Conservation (phyloP, 192 early-diverging fungal genomes). For the Coemansia umbellata region DNA sequence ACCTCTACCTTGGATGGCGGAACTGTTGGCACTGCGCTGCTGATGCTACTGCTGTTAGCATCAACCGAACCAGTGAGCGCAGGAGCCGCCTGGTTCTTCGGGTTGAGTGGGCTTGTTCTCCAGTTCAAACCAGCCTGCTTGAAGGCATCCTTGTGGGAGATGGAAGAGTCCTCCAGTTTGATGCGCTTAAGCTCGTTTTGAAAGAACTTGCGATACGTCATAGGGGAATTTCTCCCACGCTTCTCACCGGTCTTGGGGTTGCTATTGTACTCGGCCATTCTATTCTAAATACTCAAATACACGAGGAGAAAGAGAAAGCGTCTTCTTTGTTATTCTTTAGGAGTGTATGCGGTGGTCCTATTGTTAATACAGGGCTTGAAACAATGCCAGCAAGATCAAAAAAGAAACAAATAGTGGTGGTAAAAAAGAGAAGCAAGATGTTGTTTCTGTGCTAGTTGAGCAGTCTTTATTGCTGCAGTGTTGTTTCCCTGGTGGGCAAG, state of each 20-base stretch:
- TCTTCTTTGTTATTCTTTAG: background rate
- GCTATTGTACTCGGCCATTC: background rate
- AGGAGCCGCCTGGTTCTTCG: conserved; percentile 25
- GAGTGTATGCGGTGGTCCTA: too few relatives aligned
- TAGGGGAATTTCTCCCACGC: conserved; percentile 15
- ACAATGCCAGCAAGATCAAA: too few relatives aligned
- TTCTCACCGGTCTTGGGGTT: conserved; percentile 13
- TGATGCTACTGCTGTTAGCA: background rate
- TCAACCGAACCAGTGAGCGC: background rate
- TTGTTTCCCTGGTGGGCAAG: too few relatives aligned
- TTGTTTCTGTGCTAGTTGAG: too few relatives aligned
- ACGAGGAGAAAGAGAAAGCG: background rate
- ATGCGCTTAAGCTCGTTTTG: conserved; percentile 43
- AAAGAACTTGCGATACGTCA: conserved; percentile 36
- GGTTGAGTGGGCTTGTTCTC: conserved; percentile 39
- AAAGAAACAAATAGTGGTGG: too few relatives aligned
- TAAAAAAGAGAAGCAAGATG: too few relatives aligned
- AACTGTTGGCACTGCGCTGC: background rate
- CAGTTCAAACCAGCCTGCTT: conserved; percentile 46
- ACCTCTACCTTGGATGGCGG: too few relatives aligned
- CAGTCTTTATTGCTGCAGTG: too few relatives aligned
- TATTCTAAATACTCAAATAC: too few relatives aligned
- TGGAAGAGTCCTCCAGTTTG: conserved; percentile 34
- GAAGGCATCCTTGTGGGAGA: conserved; percentile 47
- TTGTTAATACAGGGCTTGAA: too few relatives aligned